Conservation (phyloP, 345 rosid species). For the Nephelium lappaceum region DNA sequence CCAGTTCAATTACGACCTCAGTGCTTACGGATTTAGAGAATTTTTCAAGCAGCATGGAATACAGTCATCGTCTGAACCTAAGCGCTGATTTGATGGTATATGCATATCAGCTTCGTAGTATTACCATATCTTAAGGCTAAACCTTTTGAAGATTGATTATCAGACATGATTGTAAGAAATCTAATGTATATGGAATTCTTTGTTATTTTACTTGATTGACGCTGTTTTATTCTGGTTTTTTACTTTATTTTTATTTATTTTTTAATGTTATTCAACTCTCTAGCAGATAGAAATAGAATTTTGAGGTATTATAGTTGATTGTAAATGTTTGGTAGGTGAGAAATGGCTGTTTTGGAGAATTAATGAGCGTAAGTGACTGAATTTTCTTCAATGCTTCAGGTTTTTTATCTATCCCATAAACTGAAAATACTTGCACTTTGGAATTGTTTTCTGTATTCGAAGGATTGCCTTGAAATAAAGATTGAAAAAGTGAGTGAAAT, state of each 20-base stretch:
- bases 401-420: neutral
- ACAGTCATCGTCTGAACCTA: constrained; percentile 39
- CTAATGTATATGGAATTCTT: neutral
- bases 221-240: neutral
- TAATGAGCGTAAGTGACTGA: neutral
- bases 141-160: neutral
- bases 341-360: neutral
- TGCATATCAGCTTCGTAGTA: neutral
- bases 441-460: no score
- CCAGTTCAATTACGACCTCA: constrained; percentile 83
- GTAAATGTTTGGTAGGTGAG: no score
- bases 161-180: neutral
- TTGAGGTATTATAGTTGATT: neutral
- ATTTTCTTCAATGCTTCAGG: neutral
- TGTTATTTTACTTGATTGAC: neutral
- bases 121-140: neutral
- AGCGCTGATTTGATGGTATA: constrained; percentile 18
- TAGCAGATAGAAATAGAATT: neutral
- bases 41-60: constrained; percentile 81
- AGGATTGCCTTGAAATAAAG: no score
- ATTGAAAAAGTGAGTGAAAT: no score
- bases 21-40: constrained; percentile 92
- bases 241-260: no score
- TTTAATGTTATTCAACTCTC: neutral
- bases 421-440: neutral